Evolutionary conservation across 2,329 filamentous ascomycete species (phyloP).

Genomic region (Penicillium sp.): DNA sequence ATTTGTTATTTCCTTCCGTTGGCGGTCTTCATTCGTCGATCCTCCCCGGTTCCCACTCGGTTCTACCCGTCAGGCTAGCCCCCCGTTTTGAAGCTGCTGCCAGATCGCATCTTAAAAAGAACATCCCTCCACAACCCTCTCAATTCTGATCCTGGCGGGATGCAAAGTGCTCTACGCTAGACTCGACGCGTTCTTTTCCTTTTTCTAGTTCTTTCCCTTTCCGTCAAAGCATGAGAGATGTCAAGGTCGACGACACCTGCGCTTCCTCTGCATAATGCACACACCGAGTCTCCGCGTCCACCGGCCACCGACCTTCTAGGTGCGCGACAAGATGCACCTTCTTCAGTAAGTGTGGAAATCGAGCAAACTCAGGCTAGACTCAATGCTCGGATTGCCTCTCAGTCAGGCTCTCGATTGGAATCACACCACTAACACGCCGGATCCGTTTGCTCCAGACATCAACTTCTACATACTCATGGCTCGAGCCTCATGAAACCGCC

Average conservation of each 20-base stretch:
- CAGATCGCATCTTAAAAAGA: constrained; percentile 32
- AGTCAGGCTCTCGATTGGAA: background rate
- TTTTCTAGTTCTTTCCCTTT: constrained; percentile 1
- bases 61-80: constrained; percentile 13
- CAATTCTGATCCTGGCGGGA: constrained; percentile 24
- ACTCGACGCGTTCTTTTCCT: constrained; percentile 13
- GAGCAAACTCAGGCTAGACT: background rate
- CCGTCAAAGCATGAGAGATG: constrained; percentile 54
- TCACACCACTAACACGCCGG: constrained; percentile 18
- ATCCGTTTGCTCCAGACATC: constrained; percentile 32
- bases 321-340: constrained; percentile 27
- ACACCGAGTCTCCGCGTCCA: constrained; percentile 27
- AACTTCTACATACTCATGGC: constrained; percentile 56
- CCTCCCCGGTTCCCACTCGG: constrained; percentile 1
- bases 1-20: background rate
- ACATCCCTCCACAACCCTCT: constrained; percentile 12
- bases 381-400: background rate
- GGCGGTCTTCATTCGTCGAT: constrained; percentile 4
- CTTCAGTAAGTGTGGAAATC: constrained; percentile 33
- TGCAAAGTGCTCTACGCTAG: constrained; percentile 24
- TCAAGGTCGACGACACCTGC: constrained; percentile 60
- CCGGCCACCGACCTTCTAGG: constrained; percentile 30
- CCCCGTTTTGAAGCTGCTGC: constrained; percentile 23
- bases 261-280: constrained; percentile 57
- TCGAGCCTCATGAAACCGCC: constrained; percentile 77